A percentile compares a stretch with the other conserved stretches of the same genome.
These are phyloP conservation scores for Suillus decipiens DNA, from an alignment of 768 basidiomycete genomes.

Conservation along the genomic window DNA sequence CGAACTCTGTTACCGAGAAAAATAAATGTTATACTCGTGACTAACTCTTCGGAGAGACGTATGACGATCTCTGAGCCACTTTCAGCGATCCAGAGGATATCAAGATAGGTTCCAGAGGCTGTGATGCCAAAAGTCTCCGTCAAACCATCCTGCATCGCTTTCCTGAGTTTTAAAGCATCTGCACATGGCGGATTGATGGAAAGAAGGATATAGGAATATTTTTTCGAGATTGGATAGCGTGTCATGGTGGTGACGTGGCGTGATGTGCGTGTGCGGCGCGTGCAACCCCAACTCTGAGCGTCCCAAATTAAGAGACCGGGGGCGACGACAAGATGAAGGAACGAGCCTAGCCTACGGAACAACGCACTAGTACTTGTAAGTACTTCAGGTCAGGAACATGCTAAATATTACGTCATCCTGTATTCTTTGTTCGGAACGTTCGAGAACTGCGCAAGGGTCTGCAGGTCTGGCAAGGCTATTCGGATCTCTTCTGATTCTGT, in stretches of 20 bases:
- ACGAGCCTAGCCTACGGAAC: background rate
- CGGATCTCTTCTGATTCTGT: background rate
- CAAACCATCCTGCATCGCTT: slow-evolving; percentile 56
- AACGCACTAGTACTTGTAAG: too few relatives aligned
- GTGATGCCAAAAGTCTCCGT: slow-evolving; percentile 56
- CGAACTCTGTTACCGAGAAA: slow-evolving; percentile 2
- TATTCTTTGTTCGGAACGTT: background rate
- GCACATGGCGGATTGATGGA: slow-evolving; percentile 1
- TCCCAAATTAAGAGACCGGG: background rate
- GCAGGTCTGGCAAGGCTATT: background rate
- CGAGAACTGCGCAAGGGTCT: background rate
- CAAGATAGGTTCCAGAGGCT: slow-evolving; percentile 52
- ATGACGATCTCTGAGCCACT: slow-evolving; percentile 23
- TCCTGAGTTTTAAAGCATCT: slow-evolving; percentile 51
- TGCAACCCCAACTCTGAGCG: background rate
- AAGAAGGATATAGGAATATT: background rate
- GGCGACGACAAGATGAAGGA: background rate
- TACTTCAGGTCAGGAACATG: background rate
- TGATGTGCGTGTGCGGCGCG: background rate
- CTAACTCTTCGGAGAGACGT: slow-evolving; percentile 15
- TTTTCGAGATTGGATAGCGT: background rate
- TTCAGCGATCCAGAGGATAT: slow-evolving; percentile 53
- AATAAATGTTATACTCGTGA: slow-evolving; percentile 17
- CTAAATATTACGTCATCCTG: background rate
- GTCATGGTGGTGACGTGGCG: background rate